Evolutionary conservation across 352 stramenopile genomes (phyloP), one percentile per base, ranked within the genome.

Genomic region (Phytophthora kernoviae): DNA sequence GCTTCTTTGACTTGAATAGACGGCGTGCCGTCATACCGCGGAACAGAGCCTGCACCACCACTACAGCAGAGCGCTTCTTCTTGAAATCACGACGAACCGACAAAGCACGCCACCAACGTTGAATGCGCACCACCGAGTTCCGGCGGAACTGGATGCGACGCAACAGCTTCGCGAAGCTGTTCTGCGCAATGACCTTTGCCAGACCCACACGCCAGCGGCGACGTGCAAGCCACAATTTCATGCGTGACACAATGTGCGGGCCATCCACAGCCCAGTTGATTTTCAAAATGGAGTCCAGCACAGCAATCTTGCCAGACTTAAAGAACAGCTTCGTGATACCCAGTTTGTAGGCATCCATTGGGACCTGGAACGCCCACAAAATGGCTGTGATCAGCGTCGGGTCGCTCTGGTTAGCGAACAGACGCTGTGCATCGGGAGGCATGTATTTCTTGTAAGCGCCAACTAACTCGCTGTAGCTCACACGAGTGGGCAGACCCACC

Each of bases 321-420:
- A 97, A 97, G 67, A 97, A 97, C 10, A 97, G 73, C 57, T 93
- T 92, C 9, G 90, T 97, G 26, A 84, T 81, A 64, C 90, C 90
- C 15, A 97, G 73, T 30, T 85, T 85, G 72, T 96, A 97, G 11
- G 83, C 84, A 56, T 95, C 84, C 11, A 81, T 76, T 15, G 88
- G 79, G 17, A 97, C 86, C 24, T 87, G 86, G 74, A 97, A 97
- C 5, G 89, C 88, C 87, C 87, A 97, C 30, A 97, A 68, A 12
- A 97, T 87, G 6, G 89, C 90, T 32, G 87, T 81, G 37, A 92
- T 94, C 58, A 97, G 88, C 10, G 88, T 91, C 14, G 73, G 83
- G 41, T 95, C 79, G 65, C 84, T 94, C 70, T 96, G 88, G 56
- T 80, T 75, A 17, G 69, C 70, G 60, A 96, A 94, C 65, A 93